Evolutionary conservation across 345 rosid species (phyloP), one percentile per base, ranked within the genome.

Genomic region (Melastoma malabathricum): DNA sequence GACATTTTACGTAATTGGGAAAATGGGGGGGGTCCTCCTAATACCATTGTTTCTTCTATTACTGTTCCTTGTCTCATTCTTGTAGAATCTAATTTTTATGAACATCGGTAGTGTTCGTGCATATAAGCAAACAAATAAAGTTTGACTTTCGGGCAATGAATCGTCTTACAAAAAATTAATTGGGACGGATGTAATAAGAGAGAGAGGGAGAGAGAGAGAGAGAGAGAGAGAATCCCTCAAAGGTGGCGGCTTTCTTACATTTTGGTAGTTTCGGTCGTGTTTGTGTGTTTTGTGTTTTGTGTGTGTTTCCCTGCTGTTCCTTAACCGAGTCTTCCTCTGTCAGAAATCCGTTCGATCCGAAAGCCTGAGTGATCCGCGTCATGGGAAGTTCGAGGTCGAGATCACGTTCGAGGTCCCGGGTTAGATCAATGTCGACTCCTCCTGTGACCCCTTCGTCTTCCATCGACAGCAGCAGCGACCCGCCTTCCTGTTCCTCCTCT

Each of bases 361-460:
- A 29, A 29, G 8, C 2, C 5, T 29, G 38, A 10, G 38, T n/a
- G n/a, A n/a, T n/a, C n/a, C n/a, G n/a, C n/a, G n/a, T n/a, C n/a
- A n/a, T n/a, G n/a, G n/a, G n/a, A n/a, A n/a, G n/a, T n/a, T n/a
- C 38, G 38, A 29, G 9, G 9, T 29, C 38, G 47, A 34, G n/a
- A 18, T 27, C 17, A 39, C 9, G 23, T 57, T 56, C 65, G 61
- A 46, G n/a, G n/a, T n/a, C n/a, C n/a, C n/a, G n/a, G n/a, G n/a
- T n/a, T n/a, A n/a, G n/a, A n/a, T n/a, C n/a, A n/a, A n/a, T n/a
- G n/a, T n/a, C n/a, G 19, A 61, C 46, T 44, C 54, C 55, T 15
- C 23, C 61, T 58, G 14, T 46, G 25, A 59, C 68, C 46, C 44
- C 64, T 49, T 61, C 67, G 19, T 58, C 74, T 9, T 65, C 70